Evolutionary conservation across 257 asterid species (phyloP), one percentile per base, ranked within the genome.

Genomic region (Thymus mandschuricus): DNA sequence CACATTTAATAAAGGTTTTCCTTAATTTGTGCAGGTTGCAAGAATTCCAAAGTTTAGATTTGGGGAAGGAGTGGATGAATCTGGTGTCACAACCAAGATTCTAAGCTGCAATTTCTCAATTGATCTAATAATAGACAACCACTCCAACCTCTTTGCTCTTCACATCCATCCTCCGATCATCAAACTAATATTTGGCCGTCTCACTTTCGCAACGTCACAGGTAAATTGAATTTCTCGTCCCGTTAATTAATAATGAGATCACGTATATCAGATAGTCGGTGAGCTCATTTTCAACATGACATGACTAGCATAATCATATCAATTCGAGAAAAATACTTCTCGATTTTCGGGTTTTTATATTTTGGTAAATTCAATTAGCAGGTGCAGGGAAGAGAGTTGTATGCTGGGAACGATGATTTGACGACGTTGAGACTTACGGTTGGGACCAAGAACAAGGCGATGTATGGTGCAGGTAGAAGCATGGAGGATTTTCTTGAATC

Each of bases 401-500:
- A 65, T 52, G 96, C 84, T 30, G 91, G 79, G 64, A 74, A 75
- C 15, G 54, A 68, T 62, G 87, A 76, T 49, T 56, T 57, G 46
- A 78, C 90, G 30, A 1, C 11, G 55, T 72, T 86, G 49, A 82
- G 71, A 58, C 35, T 92, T 59, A 69, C 6, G 13, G 77, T 85
- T 54, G 96, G 92, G 64, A 89, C 91, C 10, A 84, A 73, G 68
- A 86, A 78, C 27, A 92, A 81, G 75, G 72, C 96, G 12, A 83
- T 89, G 88, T 92, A 89, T 74, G 92, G 94, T 51, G 98, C 94
- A 3, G 98, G 98, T 61, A 81, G 92, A 70, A 78, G 48, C 77
- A 92, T 92, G 98, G 78, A 88, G 21, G 98, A 89, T 57, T 60
- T 87, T 83, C 83, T 92, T 0, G 87, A 84, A 60, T 83, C 94